These are phyloP conservation scores for Cerioporus squamosus DNA, from an alignment of 1,284 basidiomycete genomes.

Conservation along the genomic window DNA sequence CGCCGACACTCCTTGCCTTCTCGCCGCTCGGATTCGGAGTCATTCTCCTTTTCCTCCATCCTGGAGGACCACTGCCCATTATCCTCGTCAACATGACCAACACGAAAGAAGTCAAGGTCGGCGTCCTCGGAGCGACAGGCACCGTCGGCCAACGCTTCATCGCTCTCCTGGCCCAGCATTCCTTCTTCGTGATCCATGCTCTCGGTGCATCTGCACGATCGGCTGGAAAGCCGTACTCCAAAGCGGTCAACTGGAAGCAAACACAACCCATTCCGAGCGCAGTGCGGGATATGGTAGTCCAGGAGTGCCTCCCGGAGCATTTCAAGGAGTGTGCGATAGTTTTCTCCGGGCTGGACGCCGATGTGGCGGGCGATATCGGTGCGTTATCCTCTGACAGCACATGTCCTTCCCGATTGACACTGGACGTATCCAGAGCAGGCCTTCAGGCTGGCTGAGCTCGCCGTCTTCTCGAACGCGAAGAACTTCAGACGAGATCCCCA, in stretches of 20 bases:
- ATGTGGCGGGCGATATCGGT: constrained; percentile 96
- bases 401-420: not conserved
- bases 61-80: not conserved
- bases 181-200: constrained; percentile 88
- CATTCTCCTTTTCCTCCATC: not conserved
- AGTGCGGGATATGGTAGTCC: constrained; percentile 75
- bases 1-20: no score
- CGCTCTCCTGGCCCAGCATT: constrained; percentile 85
- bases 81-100: constrained; percentile 25
- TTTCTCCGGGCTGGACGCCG: constrained; percentile 95
- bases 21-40: constrained; percentile 8
- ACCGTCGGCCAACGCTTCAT: constrained; percentile 97
- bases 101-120: constrained; percentile 71
- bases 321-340: constrained; percentile 88
- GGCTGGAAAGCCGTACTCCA: constrained; percentile 83
- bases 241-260: constrained; percentile 93
- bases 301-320: constrained; percentile 78
- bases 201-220: constrained; percentile 92
- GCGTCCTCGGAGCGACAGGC: constrained; percentile 95
- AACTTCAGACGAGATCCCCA: constrained; percentile 93
- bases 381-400: constrained; percentile 35
- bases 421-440: constrained; percentile 66
- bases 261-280: constrained; percentile 71
- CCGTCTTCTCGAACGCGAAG: constrained; percentile 98
- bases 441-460: constrained; percentile 87